A percentile compares a stretch with the other conserved stretches of the same genome.
phyloP scores from a whole-genome alignment of 2,329 filamentous ascomycete genomes.

The Zopfia rhizophila region DNA sequence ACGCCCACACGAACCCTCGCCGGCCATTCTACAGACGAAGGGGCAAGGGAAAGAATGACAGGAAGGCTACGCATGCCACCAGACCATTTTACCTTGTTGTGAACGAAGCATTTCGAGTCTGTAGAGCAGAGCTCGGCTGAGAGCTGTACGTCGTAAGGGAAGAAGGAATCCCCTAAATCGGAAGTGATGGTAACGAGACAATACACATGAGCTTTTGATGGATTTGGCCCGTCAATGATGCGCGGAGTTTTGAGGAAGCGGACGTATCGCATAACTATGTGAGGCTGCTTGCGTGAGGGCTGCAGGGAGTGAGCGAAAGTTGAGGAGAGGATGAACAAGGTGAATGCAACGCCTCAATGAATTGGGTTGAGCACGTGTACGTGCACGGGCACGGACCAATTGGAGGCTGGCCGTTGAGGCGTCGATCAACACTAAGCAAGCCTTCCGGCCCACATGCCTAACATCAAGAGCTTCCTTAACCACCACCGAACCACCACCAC shows the following conservation, averaged over 20 bases:
- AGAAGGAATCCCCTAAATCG: conserved; percentile 73
- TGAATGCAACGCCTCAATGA: too few relatives aligned
- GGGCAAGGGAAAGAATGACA: conserved; percentile 54
- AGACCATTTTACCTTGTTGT: conserved; percentile 57
- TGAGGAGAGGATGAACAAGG: conserved; percentile 7
- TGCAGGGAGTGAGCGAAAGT: too few relatives aligned
- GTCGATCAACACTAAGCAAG: conserved; percentile 11
- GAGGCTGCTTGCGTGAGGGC: too few relatives aligned
- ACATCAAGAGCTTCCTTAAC: too few relatives aligned
- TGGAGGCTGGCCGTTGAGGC: neutral
- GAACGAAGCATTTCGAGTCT: conserved; percentile 51
- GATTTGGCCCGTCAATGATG: conserved; percentile 44
- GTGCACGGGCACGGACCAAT: neutral
- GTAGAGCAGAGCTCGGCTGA: conserved; percentile 50
- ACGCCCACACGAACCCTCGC: conserved; percentile 54
- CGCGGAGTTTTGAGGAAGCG: conserved; percentile 74
- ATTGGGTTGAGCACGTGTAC: conserved; percentile 28
- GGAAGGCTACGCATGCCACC: conserved; percentile 56
- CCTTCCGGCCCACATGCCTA: conserved; percentile 18
- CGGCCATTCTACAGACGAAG: conserved; percentile 51
- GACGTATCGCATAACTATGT: conserved; percentile 63
- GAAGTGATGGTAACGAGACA: conserved; percentile 72
- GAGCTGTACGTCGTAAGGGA: conserved; percentile 60
- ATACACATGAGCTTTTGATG: conserved; percentile 25
- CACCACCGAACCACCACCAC: too few relatives aligned